phyloP scores from a whole-genome alignment of 495 filamentous ascomycete species.

The Podospora bellae-mahoneyi region DNA sequence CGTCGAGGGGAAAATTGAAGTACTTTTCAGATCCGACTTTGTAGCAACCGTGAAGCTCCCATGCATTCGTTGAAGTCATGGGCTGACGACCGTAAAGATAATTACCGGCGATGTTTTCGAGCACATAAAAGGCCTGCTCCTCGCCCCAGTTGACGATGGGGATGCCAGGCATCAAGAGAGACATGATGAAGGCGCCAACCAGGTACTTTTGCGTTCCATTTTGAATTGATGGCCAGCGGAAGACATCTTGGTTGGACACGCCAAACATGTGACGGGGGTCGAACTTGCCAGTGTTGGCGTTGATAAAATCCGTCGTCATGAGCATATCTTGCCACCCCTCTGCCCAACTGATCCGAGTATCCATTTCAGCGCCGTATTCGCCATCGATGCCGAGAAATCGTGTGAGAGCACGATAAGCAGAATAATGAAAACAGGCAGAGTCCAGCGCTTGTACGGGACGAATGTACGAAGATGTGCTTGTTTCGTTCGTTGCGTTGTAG shows the following conservation, averaged over 20 bases:
- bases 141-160: conserved; percentile 66
- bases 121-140: conserved; percentile 65
- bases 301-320: conserved; percentile 60
- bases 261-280: conserved; percentile 71
- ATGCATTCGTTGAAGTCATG: conserved; percentile 61
- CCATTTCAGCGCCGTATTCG: conserved; percentile 56
- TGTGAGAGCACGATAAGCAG: conserved; percentile 64
- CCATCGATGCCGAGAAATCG: conserved; percentile 66
- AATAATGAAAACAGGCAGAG: conserved; percentile 66
- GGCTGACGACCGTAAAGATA: conserved; percentile 68
- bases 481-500: conserved; percentile 41
- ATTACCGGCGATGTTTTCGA: conserved; percentile 64
- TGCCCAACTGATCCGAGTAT: conserved; percentile 58
- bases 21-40: conserved; percentile 59
- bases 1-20: conserved; percentile 33
- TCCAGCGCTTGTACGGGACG: conserved; percentile 56
- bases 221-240: conserved; percentile 64
- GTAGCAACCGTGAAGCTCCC: conserved; percentile 68
- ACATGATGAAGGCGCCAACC: conserved; percentile 61
- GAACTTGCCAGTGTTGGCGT: conserved; percentile 63
- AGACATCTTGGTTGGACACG: conserved; percentile 68
- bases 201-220: conserved; percentile 60
- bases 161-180: conserved; percentile 62
- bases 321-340: conserved; percentile 61
- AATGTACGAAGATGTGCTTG: conserved; percentile 52